Evolutionary conservation across 306 rosid species (phyloP).

Genomic region (Quercus wislizeni): DNA sequence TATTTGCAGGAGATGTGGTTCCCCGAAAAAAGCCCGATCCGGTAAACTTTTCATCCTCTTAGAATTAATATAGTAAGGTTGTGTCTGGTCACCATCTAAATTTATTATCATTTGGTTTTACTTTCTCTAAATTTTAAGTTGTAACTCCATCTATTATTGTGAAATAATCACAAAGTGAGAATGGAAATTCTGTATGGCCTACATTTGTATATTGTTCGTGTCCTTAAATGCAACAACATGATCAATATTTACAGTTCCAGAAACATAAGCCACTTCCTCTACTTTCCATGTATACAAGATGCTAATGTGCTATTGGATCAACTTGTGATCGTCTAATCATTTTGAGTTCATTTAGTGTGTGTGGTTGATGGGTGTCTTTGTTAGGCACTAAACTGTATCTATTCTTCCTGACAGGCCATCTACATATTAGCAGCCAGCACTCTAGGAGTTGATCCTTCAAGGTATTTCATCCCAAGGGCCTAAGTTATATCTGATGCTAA

Average conservation of each 20-base stretch:
- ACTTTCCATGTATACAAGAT: neutral
- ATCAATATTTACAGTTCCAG: neutral
- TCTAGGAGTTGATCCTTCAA: constrained; percentile 80
- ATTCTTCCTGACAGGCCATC: constrained; percentile 74
- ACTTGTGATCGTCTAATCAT: neutral
- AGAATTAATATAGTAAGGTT: neutral
- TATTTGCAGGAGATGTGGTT: constrained; percentile 98
- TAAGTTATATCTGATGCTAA: constrained; percentile 4
- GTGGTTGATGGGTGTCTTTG: constrained; percentile 1
- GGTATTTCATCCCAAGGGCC: constrained; percentile 48
- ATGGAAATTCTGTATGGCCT: neutral
- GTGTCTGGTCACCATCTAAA: constrained; percentile 1
- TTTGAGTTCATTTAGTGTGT: neutral
- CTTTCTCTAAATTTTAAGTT: neutral
- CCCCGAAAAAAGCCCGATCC: constrained; percentile 99
- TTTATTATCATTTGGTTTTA: constrained; percentile 1
- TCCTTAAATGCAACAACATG: neutral
- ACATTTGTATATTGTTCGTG: neutral
- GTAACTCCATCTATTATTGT: neutral
- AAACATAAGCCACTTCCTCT: constrained; percentile 6
- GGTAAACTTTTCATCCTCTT: constrained; percentile 42
- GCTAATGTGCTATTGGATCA: neutral
- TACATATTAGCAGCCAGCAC: constrained; percentile 81
- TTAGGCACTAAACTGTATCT: constrained; percentile 15
- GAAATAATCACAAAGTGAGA: constrained; percentile 9